A percentile compares a stretch with the other conserved stretches of the same genome.
Conservation (phyloP, 2,329 filamentous ascomycete genomes). For the Trichoderma oligosporum region DNA sequence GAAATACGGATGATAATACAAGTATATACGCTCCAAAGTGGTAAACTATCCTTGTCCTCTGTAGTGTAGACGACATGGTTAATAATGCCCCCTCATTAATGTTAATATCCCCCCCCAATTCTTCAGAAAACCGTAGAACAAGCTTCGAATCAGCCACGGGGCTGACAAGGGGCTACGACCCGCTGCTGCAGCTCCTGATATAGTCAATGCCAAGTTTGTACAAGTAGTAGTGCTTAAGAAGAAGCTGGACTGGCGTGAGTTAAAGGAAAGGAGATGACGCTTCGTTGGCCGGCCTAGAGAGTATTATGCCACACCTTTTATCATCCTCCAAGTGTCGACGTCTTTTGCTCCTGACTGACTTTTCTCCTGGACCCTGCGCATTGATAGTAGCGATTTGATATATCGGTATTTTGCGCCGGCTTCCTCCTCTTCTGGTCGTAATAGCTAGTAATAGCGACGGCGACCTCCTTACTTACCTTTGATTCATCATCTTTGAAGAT, state of each 20-base stretch:
- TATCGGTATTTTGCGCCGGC: too few relatives aligned
- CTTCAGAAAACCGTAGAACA: constrained; percentile 9
- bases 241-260: neutral
- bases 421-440: neutral
- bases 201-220: neutral
- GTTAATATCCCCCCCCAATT: neutral
- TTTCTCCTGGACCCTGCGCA: neutral
- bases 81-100: constrained; percentile 3
- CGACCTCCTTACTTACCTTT: too few relatives aligned
- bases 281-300: neutral
- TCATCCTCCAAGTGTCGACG: neutral
- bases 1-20: too few relatives aligned
- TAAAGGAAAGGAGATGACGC: constrained; percentile 16
- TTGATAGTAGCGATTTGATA: neutral
- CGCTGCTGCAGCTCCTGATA: constrained; percentile 18
- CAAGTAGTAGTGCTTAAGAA: neutral
- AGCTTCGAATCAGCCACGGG: constrained; percentile 13
- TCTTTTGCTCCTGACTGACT: neutral
- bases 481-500: neutral
- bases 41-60: neutral
- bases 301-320: constrained; percentile 8
- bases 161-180: constrained; percentile 19
- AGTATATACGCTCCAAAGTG: too few relatives aligned
- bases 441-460: neutral
- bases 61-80: neutral